Evolutionary conservation across 495 filamentous ascomycete species (phyloP).

Genomic region (Terfezia boudieri): DNA sequence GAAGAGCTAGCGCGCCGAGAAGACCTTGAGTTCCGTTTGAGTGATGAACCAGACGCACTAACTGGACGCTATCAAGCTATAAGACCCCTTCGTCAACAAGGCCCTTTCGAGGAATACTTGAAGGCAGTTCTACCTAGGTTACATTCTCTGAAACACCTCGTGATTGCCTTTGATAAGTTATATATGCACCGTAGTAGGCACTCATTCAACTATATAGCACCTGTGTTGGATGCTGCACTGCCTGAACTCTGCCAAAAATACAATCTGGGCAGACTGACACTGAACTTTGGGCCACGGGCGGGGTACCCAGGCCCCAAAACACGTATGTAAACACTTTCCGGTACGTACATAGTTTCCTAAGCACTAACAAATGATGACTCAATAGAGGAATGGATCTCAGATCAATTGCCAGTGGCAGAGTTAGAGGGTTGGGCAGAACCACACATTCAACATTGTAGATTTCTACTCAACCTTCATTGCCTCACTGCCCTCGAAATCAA

Average conservation of each 20-base stretch:
- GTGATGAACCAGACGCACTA: too few species aligned
- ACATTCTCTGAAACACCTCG: neutral
- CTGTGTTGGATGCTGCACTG: neutral
- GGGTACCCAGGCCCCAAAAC: neutral
- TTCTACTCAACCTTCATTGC: neutral
- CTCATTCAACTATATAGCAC: neutral
- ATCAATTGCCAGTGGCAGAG: neutral
- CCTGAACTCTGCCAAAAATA: neutral
- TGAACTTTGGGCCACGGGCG: neutral
- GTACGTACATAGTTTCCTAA: neutral
- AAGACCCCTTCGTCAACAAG: neutral
- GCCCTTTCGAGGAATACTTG: neutral
- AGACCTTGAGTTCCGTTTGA: too few species aligned
- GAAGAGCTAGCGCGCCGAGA: too few species aligned
- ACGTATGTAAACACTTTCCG: neutral
- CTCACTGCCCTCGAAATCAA: neutral
- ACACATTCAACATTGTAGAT: neutral
- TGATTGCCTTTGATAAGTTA: neutral
- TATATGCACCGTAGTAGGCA: neutral
- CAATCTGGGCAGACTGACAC: neutral
- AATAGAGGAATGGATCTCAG: neutral
- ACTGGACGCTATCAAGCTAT: too few species aligned
- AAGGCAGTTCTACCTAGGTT: neutral
- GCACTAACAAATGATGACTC: neutral
- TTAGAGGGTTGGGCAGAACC: neutral